Evolutionary conservation across 176 grass and related monocot species (phyloP).

Genomic region (Triticum dicoccoides): DNA sequence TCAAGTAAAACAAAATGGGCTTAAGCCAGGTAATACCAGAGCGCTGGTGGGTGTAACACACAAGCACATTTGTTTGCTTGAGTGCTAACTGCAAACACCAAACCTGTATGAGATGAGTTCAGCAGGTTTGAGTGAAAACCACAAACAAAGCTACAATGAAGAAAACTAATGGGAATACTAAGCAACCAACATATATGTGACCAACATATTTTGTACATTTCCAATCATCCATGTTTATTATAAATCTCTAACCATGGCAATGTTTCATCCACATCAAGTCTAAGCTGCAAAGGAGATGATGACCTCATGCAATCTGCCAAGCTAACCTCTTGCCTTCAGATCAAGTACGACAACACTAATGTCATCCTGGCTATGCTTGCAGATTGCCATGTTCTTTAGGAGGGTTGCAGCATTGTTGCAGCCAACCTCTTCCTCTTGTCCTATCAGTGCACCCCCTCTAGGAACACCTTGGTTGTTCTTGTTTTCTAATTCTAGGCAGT

Average conservation of each 20-base stretch:
- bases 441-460: background rate
- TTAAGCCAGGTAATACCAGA: too few species aligned
- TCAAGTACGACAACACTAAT: conserved; percentile 68
- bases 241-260: conserved; percentile 17
- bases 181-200: background rate
- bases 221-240: conserved; percentile 4
- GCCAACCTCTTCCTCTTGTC: too few species aligned
- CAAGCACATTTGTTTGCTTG: too few species aligned
- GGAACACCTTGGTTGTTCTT: background rate
- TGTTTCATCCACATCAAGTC: conserved; percentile 27
- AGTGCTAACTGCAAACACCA: too few species aligned
- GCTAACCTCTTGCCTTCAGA: conserved; percentile 38
- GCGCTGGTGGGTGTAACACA: too few species aligned
- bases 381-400: too few species aligned
- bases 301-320: background rate
- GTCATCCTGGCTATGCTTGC: conserved; percentile 41
- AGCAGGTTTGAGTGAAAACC: too few species aligned
- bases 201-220: conserved; percentile 27
- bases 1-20: too few species aligned
- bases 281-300: background rate
- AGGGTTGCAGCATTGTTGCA: too few species aligned
- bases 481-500: conserved; percentile 39
- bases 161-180: background rate
- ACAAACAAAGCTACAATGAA: background rate
- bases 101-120: too few species aligned